Evolutionary conservation across 2,329 filamentous ascomycete genomes (phyloP).

Genomic region (Neurospora sp.): DNA sequence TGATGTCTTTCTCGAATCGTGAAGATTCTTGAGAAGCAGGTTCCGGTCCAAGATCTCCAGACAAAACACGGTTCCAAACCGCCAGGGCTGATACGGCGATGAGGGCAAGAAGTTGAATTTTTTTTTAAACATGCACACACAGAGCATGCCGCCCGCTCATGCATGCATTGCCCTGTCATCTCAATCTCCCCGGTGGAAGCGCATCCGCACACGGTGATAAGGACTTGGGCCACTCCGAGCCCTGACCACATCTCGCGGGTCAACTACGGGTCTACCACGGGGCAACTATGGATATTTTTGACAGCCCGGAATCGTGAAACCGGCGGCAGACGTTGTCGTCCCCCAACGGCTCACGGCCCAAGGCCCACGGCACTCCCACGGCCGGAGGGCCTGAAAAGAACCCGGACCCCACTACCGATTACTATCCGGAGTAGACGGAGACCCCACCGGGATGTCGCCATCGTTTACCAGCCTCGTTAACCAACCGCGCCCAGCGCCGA

Average conservation of each 20-base stretch:
- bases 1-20: background rate
- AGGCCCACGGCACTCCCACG: background rate
- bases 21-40: background rate
- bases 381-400: background rate
- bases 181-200: background rate
- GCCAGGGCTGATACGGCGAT: background rate
- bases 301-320: background rate
- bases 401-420: background rate
- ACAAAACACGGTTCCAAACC: background rate
- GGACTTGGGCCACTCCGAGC: background rate
- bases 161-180: background rate
- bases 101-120: background rate
- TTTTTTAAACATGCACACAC: background rate
- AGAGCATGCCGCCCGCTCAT: background rate
- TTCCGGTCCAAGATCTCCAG: background rate
- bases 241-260: background rate
- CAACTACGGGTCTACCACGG: background rate
- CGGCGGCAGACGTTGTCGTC: background rate
- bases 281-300: background rate
- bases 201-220: background rate
- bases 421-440: background rate
- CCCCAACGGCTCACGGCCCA: background rate
- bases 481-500: background rate
- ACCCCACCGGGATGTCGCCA: background rate
- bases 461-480: background rate